phyloP scores from a whole-genome alignment of 2,329 filamentous ascomycete genomes.

The Xylaria sp. region DNA sequence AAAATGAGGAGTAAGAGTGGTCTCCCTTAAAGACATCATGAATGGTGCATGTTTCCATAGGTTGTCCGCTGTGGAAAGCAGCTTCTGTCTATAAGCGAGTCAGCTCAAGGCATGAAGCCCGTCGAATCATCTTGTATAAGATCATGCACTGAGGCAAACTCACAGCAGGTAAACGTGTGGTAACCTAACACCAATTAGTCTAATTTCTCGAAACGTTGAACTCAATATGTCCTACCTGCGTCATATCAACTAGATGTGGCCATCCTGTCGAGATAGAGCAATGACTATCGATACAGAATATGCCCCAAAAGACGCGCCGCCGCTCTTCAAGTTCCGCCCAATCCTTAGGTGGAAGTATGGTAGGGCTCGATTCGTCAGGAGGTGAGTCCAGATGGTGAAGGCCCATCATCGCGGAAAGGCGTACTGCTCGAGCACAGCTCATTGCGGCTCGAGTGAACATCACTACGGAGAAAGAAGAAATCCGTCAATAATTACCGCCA shows the following conservation, averaged over 20 bases:
- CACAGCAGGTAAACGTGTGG: constrained; percentile 76
- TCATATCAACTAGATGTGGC: constrained; percentile 82
- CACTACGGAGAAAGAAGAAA: constrained; percentile 53
- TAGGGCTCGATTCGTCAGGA: constrained; percentile 66
- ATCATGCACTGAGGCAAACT: constrained; percentile 26
- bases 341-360: constrained; percentile 76
- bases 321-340: constrained; percentile 88
- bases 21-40: constrained; percentile 70
- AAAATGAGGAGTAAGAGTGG: constrained; percentile 75
- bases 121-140: background rate
- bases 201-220: background rate
- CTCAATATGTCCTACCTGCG: constrained; percentile 62
- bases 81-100: constrained; percentile 70
- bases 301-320: constrained; percentile 85
- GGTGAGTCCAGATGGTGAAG: constrained; percentile 60
- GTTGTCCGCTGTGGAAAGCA: constrained; percentile 74
- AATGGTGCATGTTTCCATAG: constrained; percentile 72
- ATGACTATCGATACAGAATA: constrained; percentile 85
- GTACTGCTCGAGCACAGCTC: constrained; percentile 76
- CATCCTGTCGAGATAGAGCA: constrained; percentile 90
- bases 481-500: constrained; percentile 6
- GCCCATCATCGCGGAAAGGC: constrained; percentile 72
- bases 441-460: constrained; percentile 88
- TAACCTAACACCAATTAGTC: constrained; percentile 60
- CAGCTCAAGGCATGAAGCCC: constrained; percentile 19